Evolutionary conservation across 257 asterid genomes (phyloP).

Genomic region (Nemophila menziesii): DNA sequence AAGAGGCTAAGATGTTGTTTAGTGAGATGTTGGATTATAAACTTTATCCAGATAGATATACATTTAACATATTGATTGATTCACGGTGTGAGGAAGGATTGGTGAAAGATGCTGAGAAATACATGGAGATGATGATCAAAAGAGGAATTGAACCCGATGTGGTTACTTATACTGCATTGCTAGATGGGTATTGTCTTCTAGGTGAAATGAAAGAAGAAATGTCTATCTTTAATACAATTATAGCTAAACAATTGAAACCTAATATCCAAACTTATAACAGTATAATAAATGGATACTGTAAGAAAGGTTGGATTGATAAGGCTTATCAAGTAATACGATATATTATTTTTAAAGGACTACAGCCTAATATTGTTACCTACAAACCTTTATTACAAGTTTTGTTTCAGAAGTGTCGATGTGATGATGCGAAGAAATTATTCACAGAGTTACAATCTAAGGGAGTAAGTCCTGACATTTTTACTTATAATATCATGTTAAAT

Average conservation of each 20-base stretch:
- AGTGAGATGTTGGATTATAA: conserved; percentile 5
- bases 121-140: background rate
- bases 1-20: conserved; percentile 6
- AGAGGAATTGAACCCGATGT: conserved; percentile 2
- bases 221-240: conserved; percentile 1
- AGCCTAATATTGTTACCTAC: conserved; percentile 3
- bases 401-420: background rate
- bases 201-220: conserved; percentile 10
- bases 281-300: conserved; percentile 11
- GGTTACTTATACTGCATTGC: conserved; percentile 7
- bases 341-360: background rate
- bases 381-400: conserved; percentile 8
- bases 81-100: conserved; percentile 6
- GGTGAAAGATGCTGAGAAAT: background rate
- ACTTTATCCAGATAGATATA: background rate
- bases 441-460: conserved; percentile 7
- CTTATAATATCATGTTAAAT: conserved; percentile 2
- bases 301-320: background rate
- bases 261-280: background rate
- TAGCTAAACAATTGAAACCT: conserved; percentile 6
- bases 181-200: conserved; percentile 10
- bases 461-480: background rate
- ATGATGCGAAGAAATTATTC: conserved; percentile 5
- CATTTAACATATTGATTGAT: conserved; percentile 6
- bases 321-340: background rate